These are phyloP conservation scores for Nepenthes mirabilis DNA, from an alignment of 148 eudicot species.

Conservation along the genomic window DNA sequence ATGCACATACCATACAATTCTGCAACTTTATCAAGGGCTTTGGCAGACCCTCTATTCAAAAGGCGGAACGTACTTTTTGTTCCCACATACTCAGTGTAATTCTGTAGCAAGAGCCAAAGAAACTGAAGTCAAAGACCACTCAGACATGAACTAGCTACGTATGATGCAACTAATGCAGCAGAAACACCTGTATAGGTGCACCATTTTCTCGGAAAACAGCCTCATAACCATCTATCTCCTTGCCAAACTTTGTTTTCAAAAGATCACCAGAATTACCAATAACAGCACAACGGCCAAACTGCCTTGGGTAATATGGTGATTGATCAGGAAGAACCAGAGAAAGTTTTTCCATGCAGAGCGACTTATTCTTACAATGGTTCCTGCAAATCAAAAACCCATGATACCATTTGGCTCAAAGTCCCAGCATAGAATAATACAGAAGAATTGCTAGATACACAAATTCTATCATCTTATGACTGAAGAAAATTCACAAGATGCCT, in stretches of 20 bases:
- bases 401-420: background rate
- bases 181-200: constrained; percentile 79
- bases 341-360: constrained; percentile 90
- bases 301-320: constrained; percentile 80
- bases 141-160: background rate
- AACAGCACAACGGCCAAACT: constrained; percentile 77
- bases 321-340: constrained; percentile 77
- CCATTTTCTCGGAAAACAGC: constrained; percentile 87
- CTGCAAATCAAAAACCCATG: constrained; percentile 30
- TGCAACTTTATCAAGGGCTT: constrained; percentile 98
- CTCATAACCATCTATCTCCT: constrained; percentile 86
- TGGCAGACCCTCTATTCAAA: constrained; percentile 96
- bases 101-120: constrained; percentile 29
- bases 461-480: background rate
- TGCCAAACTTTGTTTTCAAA: constrained; percentile 79
- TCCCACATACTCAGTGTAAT: constrained; percentile 78
- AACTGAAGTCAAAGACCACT: constrained; percentile 1
- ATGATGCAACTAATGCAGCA: constrained; percentile 2
- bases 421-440: too few species aligned
- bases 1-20: constrained; percentile 70
- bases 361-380: constrained; percentile 61
- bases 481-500: background rate
- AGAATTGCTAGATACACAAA: background rate
- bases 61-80: constrained; percentile 94
- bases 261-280: constrained; percentile 98